Percentiles rank a stretch among this genome's conserved stretches.
Evolutionary conservation across 2,329 filamentous ascomycete genomes (phyloP).

Genomic region (Phyllosticta ampelicida): DNA sequence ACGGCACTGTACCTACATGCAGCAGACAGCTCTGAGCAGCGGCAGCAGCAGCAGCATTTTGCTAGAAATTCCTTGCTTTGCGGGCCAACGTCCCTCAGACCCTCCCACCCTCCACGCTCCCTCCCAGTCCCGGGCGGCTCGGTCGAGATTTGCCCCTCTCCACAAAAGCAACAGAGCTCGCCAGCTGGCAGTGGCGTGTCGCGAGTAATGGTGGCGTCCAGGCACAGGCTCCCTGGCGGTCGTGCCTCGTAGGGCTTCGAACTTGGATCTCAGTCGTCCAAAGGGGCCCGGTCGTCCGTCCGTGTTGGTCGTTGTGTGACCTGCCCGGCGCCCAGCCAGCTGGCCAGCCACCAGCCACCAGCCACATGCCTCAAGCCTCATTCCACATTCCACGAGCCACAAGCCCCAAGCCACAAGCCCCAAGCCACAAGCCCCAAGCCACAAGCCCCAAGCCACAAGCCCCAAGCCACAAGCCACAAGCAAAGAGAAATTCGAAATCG

Average conservation of each 20-base stretch:
- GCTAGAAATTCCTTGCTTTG: too few species aligned
- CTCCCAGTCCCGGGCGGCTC: too few species aligned
- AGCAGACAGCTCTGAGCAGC: too few species aligned
- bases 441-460: not conserved
- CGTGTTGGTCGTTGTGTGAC: too few species aligned
- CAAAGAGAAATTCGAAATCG: not conserved
- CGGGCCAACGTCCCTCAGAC: too few species aligned
- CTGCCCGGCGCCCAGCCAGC: too few species aligned
- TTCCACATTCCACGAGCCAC: not conserved
- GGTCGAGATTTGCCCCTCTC: not conserved
- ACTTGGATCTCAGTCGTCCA: not conserved
- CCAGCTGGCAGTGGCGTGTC: not conserved
- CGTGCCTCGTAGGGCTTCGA: not conserved
- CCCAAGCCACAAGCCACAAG: not conserved
- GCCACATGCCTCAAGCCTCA: too few species aligned
- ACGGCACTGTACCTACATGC: not conserved
- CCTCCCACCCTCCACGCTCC: too few species aligned
- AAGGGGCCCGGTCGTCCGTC: not conserved
- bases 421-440: not conserved
- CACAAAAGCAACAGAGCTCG: not conserved
- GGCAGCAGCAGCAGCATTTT: too few species aligned
- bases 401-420: not conserved
- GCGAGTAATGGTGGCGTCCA: not conserved
- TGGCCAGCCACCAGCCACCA: too few species aligned
- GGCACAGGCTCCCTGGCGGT: not conserved